Evolutionary conservation across 305 asterid genomes (phyloP), one percentile per base, ranked within the genome.

Genomic region (Ajuga reptans): DNA sequence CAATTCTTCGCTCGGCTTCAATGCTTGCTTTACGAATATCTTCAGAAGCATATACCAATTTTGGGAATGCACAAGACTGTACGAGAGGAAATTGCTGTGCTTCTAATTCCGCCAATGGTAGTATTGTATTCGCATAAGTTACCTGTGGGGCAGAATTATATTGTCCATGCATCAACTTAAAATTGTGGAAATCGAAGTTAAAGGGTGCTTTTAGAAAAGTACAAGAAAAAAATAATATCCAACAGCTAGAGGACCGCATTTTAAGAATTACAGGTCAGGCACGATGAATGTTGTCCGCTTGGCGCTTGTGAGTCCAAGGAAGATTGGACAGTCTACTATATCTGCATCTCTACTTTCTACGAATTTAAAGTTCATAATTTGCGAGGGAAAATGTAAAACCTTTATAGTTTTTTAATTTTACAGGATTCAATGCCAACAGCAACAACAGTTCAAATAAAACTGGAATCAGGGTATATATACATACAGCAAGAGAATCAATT

Each of bases 61-160:
- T 93, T 16, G 92, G 96, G 74, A 93, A 85, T 64, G 84, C 81
- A 75, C 99, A 90, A 66, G 99, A 93, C 74, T 93, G 99, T 71
- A 89, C 78, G 73, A 89, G 79, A 53, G 99, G 96, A 82, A 89
- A 93, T 45, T 90, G 99, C 1, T 82, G 83, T 78, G 92, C 95
- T 85, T 93, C 97, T 77, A 93, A 54, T 73, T 89, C 97, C 57
- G 87, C 96, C 81, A 93, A 75, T 9, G 87, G 92, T 47, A 79
- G 73, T 64, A 90, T 70, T 68, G 87, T 83, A 77, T 89, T 93
- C 74, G 85, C 85, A 85, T 80, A 93, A 41, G 86, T 77, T 60
- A 85, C 96, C 99, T 93, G 83, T 46, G 45, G 60, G 36, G 66
- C 68, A 63, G 37, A 6, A 64, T 58, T 54, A 75, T 31, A 21